phyloP scores from a whole-genome alignment of 306 rosid genomes.

The Geum urbanum region DNA sequence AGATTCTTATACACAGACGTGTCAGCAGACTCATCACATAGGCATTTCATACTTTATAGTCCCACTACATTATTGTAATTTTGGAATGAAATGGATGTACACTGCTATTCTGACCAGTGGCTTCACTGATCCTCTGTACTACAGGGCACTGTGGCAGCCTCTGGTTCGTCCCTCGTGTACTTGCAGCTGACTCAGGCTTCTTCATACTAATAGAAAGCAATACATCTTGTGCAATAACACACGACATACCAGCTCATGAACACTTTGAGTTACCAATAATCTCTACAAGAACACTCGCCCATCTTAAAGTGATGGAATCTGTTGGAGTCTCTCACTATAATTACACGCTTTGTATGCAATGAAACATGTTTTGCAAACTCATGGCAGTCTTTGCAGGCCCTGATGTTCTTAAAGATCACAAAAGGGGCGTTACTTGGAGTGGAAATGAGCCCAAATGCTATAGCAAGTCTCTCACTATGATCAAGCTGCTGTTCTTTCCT shows the following conservation, averaged over 20 bases:
- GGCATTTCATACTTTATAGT: not conserved
- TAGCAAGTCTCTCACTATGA: slow-evolving; percentile 59
- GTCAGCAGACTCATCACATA: not conserved
- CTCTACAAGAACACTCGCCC: slow-evolving; percentile 57
- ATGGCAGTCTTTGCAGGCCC: slow-evolving; percentile 59
- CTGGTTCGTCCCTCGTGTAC: not conserved
- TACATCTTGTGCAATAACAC: not conserved
- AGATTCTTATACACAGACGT: slow-evolving; percentile 5
- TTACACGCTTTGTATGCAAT: slow-evolving; percentile 34
- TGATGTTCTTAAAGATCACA: slow-evolving; percentile 44
- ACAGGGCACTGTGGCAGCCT: not conserved
- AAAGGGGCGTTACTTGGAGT: slow-evolving; percentile 36
- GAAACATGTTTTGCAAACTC: slow-evolving; percentile 60
- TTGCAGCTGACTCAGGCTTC: not conserved
- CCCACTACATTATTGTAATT: not conserved
- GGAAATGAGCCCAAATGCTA: slow-evolving; percentile 53
- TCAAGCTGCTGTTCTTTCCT: slow-evolving; percentile 49
- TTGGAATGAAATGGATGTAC: not conserved
- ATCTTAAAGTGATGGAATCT: slow-evolving; percentile 52
- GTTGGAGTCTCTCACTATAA: slow-evolving; percentile 46
- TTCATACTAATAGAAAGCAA: not conserved
- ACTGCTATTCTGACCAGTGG: not conserved
- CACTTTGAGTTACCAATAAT: slow-evolving; percentile 38
- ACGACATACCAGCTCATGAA: not conserved
- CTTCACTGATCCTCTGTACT: not conserved